Conservation (phyloP, 169 alveolate genomes). For the Plasmodium berghei region DNA sequence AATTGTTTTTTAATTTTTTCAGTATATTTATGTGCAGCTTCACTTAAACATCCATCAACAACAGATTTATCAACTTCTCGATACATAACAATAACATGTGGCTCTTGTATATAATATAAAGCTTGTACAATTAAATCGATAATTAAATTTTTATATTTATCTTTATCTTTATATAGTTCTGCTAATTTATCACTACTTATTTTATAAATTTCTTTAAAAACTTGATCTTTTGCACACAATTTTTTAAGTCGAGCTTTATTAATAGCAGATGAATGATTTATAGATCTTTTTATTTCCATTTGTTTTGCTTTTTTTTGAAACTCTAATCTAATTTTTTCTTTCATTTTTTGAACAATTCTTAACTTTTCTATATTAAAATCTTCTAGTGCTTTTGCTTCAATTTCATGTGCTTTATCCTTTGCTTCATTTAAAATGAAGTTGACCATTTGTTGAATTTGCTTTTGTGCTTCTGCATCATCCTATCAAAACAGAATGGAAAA, state of each 20-base stretch:
- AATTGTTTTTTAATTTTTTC: slow-evolving; percentile 82
- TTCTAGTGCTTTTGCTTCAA: slow-evolving; percentile 93
- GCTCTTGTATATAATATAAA: slow-evolving; percentile 83
- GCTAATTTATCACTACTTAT: slow-evolving; percentile 86
- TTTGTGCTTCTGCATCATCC: slow-evolving; percentile 94
- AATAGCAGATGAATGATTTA: slow-evolving; percentile 91
- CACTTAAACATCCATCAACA: slow-evolving; percentile 86
- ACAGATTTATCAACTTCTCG: slow-evolving; percentile 88
- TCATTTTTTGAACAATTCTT: slow-evolving; percentile 91
- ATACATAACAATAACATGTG: slow-evolving; percentile 88
- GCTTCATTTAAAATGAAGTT: slow-evolving; percentile 95
- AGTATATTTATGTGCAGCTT: slow-evolving; percentile 84
- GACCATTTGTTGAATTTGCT: slow-evolving; percentile 95
- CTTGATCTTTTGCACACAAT: slow-evolving; percentile 88
- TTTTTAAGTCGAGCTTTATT: slow-evolving; percentile 91
- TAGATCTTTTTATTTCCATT: slow-evolving; percentile 86
- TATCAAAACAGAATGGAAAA: not conserved
- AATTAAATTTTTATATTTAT: slow-evolving; percentile 84
- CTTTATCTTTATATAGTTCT: slow-evolving; percentile 77
- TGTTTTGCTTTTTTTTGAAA: slow-evolving; percentile 85
- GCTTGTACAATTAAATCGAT: slow-evolving; percentile 88
- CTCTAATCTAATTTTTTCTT: slow-evolving; percentile 91
- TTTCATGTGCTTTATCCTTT: slow-evolving; percentile 94
- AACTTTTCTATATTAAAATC: slow-evolving; percentile 94
- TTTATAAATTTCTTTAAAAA: slow-evolving; percentile 84